phyloP scores from a whole-genome alignment of 768 basidiomycete species.

The Panellus pusillus region DNA sequence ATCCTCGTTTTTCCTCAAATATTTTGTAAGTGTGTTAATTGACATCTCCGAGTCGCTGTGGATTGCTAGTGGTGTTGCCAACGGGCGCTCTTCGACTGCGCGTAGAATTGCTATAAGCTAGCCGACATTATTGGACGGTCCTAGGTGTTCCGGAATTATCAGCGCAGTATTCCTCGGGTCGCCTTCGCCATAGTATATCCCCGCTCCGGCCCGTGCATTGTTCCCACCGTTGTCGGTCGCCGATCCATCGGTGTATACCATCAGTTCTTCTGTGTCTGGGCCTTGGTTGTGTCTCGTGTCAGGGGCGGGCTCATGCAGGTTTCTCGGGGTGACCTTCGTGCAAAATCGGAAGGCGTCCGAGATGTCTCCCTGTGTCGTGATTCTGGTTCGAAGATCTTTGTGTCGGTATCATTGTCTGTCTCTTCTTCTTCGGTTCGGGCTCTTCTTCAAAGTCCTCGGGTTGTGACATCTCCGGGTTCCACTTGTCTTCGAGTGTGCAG shows the following conservation, averaged over 20 bases:
- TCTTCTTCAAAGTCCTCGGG: slow-evolving; percentile 10
- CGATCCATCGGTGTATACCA: slow-evolving; percentile 17
- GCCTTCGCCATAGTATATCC: neutral
- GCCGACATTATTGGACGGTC: slow-evolving; percentile 5
- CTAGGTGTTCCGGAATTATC: neutral
- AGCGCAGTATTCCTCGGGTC: slow-evolving; percentile 1
- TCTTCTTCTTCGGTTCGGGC: neutral
- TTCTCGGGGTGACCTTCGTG: too few relatives aligned
- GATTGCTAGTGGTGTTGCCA: neutral
- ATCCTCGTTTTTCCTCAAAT: neutral
- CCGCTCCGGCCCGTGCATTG: slow-evolving; percentile 1
- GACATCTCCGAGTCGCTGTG: neutral
- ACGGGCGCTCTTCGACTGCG: neutral
- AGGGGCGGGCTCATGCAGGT: neutral
- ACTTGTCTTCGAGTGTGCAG: slow-evolving; percentile 1
- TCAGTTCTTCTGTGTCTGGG: neutral
- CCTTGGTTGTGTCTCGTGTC: neutral
- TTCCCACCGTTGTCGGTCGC: slow-evolving; percentile 6
- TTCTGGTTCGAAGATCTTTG: too few relatives aligned
- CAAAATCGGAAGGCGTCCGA: too few relatives aligned
- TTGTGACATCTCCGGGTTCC: slow-evolving; percentile 13
- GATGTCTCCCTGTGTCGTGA: too few relatives aligned
- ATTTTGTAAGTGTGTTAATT: neutral
- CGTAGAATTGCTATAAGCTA: slow-evolving; percentile 2
- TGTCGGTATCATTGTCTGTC: neutral